Evolutionary conservation across 768 basidiomycete species (phyloP), one percentile per base, ranked within the genome.

Genomic region (Gloeostereum incarnatum): DNA sequence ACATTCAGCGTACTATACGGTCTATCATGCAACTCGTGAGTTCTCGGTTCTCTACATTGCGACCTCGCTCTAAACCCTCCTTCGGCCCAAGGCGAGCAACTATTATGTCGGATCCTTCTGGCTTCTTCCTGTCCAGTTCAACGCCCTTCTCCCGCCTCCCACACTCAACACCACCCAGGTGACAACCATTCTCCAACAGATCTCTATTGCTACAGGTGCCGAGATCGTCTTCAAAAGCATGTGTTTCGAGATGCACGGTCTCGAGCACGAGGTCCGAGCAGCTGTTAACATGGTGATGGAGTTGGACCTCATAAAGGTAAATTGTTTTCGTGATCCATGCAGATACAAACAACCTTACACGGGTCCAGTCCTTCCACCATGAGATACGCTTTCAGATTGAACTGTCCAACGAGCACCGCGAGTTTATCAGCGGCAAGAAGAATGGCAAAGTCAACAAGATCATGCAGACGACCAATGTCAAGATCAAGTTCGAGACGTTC

Each of bases 401-500:
- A 60, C 75, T 97, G 4, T 85, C 92, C 30, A 94, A 94, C 57
- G 96, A 99, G 57, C 93, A 98, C 49, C 81, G 93, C 42, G 94
- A 99, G 49, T 99, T 98, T 63, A 96, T 99, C 59, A 88, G 86
- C 40, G 94, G 94, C 31, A 99, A 99, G 71, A 97, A 98, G 71
- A 97, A 98, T 52, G 94, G 94, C 41, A 99, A 99, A 64, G 90
- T 97, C 60, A 97, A 97, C 69, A 98, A 97, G 67, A 96, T 98
- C 57, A 97, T 97, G 90, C 92, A 97, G 60, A 83, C 81, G 9
- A 86, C 93, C 21, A 88, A 86, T 49, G 92, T 93, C 56, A 94
- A 96, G 66, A 96, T 99, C 70, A 96, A 96, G 62, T 97, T 97
- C 45, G 94, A 98, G 67, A 94, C 93, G 5, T 88, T 94, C 66